A percentile compares a stretch with the other conserved stretches of the same genome.
These are phyloP conservation scores for Vigna hirtella DNA, from an alignment of 306 rosid genomes.

Conservation along the genomic window DNA sequence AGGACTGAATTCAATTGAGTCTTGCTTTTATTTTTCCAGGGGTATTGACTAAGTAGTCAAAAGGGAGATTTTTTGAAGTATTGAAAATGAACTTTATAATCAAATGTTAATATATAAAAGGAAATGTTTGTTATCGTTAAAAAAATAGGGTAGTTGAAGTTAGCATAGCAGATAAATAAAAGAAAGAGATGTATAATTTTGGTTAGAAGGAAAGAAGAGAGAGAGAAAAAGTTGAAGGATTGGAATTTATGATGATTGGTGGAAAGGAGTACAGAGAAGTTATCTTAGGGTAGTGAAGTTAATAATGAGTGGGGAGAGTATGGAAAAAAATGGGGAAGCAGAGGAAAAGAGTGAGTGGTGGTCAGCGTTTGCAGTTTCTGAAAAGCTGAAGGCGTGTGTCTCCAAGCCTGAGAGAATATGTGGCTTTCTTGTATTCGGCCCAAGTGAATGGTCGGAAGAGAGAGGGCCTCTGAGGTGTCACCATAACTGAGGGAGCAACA, in stretches of 20 bases:
- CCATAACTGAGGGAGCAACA: conserved; percentile 61
- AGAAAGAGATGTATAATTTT: no score
- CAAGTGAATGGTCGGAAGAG: conserved; percentile 78
- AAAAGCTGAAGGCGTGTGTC: conserved; percentile 69
- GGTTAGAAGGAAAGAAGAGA: not conserved
- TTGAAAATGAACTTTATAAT: no score
- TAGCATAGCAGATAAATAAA: no score
- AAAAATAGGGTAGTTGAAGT: no score
- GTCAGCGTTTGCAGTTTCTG: conserved; percentile 15
- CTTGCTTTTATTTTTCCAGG: no score
- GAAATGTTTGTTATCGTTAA: no score
- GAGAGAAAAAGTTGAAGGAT: not conserved
- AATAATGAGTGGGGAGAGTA: not conserved
- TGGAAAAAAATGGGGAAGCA: conserved; percentile 32
- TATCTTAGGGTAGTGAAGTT: conserved; percentile 21
- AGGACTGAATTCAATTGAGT: no score
- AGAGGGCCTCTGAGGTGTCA: conserved; percentile 55
- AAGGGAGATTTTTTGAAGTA: no score
- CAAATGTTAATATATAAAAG: no score
- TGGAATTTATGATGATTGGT: not conserved
- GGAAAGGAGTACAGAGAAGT: not conserved
- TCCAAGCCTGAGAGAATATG: conserved; percentile 65
- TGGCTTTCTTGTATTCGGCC: conserved; percentile 79
- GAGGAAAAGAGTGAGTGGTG: no score
- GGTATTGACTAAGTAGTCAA: no score